Evolutionary conservation across 2,329 filamentous ascomycete genomes (phyloP).

Genomic region (Botrytis deweyae): DNA sequence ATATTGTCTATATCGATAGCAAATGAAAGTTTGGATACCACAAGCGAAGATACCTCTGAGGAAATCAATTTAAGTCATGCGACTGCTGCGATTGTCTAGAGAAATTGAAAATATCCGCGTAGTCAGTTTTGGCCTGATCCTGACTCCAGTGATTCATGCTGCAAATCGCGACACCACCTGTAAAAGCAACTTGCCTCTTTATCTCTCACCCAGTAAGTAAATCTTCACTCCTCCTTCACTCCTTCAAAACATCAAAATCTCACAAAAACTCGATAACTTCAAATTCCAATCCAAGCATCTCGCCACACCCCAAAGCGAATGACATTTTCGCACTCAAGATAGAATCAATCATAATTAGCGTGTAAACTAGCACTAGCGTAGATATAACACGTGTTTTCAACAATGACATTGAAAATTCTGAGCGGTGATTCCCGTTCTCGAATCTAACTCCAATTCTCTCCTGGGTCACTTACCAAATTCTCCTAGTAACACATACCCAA

Average conservation of each 20-base stretch:
- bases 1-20: no score
- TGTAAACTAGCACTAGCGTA: background rate
- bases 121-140: no score
- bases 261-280: background rate
- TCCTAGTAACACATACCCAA: background rate
- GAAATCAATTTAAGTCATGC: no score
- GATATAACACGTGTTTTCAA: background rate
- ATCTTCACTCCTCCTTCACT: background rate
- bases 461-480: background rate
- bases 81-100: no score
- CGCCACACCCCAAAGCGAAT: background rate
- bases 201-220: background rate
- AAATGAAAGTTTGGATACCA: no score
- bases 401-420: background rate
- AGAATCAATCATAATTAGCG: background rate
- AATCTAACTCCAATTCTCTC: background rate
- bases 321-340: background rate
- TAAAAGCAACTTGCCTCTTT: rapidly evolving
- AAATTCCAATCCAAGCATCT: background rate
- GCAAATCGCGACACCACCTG: no score
- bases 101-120: no score
- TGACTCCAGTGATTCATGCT: no score
- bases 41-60: no score
- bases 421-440: background rate
- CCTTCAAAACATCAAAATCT: rapidly evolving